Evolutionary conservation across 768 basidiomycete genomes (phyloP).

Genomic region (Leccinellum luteum): DNA sequence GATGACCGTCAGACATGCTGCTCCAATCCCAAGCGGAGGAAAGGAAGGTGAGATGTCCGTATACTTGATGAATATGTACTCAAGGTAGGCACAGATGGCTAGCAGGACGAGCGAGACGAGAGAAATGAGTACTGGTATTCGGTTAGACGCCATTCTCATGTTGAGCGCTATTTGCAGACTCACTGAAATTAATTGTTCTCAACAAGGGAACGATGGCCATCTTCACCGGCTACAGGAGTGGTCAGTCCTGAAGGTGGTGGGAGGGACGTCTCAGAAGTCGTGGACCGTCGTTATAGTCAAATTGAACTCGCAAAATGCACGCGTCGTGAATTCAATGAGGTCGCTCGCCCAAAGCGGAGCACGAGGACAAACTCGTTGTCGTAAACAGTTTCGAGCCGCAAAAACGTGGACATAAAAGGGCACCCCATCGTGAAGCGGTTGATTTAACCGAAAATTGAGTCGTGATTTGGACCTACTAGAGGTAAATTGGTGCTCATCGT

Average conservation of each 20-base stretch:
- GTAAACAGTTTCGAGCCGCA: neutral
- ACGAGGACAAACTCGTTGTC: neutral
- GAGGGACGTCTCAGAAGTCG: neutral
- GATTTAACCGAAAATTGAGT: neutral
- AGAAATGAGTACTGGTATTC: slow-evolving; percentile 10
- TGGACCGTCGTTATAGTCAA: neutral
- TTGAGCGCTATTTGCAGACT: neutral
- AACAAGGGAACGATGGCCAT: slow-evolving; percentile 28
- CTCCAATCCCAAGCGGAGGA: slow-evolving; percentile 16
- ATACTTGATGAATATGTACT: slow-evolving; percentile 10
- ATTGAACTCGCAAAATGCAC: neutral
- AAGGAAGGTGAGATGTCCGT: slow-evolving; percentile 1
- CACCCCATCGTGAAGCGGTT: neutral
- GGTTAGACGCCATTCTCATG: neutral
- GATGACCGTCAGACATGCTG: slow-evolving; percentile 14
- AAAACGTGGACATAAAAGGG: slow-evolving; percentile 10
- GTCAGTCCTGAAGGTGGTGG: neutral
- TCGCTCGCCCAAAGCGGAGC: neutral
- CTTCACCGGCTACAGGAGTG: slow-evolving; percentile 1
- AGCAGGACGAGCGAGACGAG: slow-evolving; percentile 19
- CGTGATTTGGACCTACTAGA: neutral
- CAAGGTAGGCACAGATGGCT: slow-evolving; percentile 22
- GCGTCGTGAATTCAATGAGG: neutral
- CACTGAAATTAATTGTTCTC: slow-evolving; percentile 22
- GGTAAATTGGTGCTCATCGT: neutral